phyloP scores from a whole-genome alignment of 768 basidiomycete genomes.

The Xerocomellus dryophilus region DNA sequence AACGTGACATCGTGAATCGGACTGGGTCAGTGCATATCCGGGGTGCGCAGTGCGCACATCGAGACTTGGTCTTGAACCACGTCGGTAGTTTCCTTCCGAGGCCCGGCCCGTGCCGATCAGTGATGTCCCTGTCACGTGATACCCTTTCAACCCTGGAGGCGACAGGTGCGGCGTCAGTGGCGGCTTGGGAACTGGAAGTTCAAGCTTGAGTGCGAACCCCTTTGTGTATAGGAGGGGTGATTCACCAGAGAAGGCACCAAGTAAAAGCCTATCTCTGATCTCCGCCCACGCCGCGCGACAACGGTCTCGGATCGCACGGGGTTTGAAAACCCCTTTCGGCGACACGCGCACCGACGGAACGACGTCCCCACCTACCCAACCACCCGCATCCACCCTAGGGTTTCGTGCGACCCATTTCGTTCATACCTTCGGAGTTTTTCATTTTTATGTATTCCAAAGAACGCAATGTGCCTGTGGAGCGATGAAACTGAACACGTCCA shows the following conservation, averaged over 20 bases:
- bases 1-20: constrained; percentile 3
- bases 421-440: neutral
- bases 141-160: too few relatives aligned
- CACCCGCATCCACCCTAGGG: neutral
- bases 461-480: neutral
- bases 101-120: neutral
- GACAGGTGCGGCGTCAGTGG: too few relatives aligned
- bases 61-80: constrained; percentile 2
- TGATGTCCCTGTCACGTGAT: neutral
- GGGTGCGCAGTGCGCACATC: neutral
- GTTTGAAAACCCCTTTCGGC: neutral
- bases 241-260: too few relatives aligned
- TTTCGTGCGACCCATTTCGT: neutral
- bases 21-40: neutral
- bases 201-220: too few relatives aligned
- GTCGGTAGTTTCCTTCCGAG: neutral
- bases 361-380: neutral
- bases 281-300: too few relatives aligned
- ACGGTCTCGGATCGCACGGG: constrained; percentile 3
- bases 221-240: too few relatives aligned
- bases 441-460: neutral
- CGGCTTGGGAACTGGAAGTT: too few relatives aligned
- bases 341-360: neutral
- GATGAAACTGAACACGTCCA: neutral
- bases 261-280: too few relatives aligned